Evolutionary conservation across 192 early-diverging fungal species (phyloP).

Genomic region (Glomus cerebriforme): DNA sequence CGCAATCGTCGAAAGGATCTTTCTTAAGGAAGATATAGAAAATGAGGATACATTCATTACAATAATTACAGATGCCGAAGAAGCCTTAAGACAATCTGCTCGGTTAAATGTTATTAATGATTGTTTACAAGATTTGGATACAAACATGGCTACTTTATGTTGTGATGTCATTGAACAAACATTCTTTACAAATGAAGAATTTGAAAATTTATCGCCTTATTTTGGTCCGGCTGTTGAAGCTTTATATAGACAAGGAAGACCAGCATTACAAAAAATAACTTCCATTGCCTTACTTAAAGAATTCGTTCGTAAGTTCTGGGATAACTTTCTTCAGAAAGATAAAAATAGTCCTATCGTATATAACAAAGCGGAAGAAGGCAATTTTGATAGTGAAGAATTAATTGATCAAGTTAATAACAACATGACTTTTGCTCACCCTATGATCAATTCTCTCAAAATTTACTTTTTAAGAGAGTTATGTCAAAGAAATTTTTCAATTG

Average conservation of each 20-base stretch:
- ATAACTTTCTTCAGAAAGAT: not conserved
- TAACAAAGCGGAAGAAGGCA: not conserved
- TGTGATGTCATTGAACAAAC: constrained; percentile 31
- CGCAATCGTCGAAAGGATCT: not conserved
- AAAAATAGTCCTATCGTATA: not conserved
- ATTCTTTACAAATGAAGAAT: constrained; percentile 10
- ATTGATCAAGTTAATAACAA: constrained; percentile 16
- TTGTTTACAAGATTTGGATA: constrained; percentile 10
- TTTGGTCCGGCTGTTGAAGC: not conserved
- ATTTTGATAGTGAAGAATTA: not conserved
- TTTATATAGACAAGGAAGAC: not conserved
- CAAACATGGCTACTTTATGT: constrained; percentile 15
- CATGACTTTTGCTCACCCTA: not conserved
- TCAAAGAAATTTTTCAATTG: constrained; percentile 8
- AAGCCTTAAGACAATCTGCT: not conserved
- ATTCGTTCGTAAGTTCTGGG: constrained; percentile 26
- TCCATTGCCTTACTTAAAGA: constrained; percentile 33
- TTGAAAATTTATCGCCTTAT: not conserved
- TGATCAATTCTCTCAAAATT: constrained; percentile 28
- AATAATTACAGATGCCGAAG: not conserved
- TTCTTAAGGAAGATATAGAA: not conserved
- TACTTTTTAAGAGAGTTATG: constrained; percentile 30
- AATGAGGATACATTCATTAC: not conserved
- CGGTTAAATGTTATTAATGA: constrained; percentile 20
- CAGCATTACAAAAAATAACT: constrained; percentile 25